phyloP scores from a whole-genome alignment of 1,284 basidiomycete species.

The Rhodotorula sp. region DNA sequence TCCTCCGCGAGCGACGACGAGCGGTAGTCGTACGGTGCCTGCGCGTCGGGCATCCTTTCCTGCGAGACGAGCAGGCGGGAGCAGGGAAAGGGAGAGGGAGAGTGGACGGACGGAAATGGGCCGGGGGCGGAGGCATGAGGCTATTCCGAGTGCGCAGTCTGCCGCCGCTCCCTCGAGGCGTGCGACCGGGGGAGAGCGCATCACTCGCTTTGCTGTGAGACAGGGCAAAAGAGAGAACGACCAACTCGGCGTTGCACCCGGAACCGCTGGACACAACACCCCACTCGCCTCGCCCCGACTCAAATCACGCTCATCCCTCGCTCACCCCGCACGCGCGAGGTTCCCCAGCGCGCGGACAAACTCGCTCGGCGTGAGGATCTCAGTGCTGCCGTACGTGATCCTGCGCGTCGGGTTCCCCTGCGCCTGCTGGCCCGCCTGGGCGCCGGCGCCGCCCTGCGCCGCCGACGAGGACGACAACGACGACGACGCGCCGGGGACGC shows the following conservation, averaged over 20 bases:
- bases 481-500: neutral
- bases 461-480: neutral
- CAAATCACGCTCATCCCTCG: neutral
- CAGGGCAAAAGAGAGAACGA: too few relatives aligned
- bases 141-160: neutral
- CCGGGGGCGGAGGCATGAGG: too few relatives aligned
- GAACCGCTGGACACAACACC: neutral
- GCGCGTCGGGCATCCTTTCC: neutral
- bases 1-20: conserved; percentile 19
- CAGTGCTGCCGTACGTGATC: conserved; percentile 93
- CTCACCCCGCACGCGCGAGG: conserved; percentile 49
- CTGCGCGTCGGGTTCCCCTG: conserved; percentile 57
- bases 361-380: conserved; percentile 84
- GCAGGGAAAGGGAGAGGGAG: neutral
- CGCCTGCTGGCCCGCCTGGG: conserved; percentile 13
- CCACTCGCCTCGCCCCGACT: neutral
- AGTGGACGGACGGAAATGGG: neutral
- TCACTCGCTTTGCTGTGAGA: too few relatives aligned
- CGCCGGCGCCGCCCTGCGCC: neutral
- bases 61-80: neutral
- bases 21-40: conserved; percentile 24
- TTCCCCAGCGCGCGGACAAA: conserved; percentile 72
- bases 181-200: too few relatives aligned
- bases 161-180: too few relatives aligned
- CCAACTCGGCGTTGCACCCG: neutral